These are phyloP conservation scores for Xylariaceae sp. DNA, from an alignment of 2,329 filamentous ascomycete genomes.

Conservation along the genomic window DNA sequence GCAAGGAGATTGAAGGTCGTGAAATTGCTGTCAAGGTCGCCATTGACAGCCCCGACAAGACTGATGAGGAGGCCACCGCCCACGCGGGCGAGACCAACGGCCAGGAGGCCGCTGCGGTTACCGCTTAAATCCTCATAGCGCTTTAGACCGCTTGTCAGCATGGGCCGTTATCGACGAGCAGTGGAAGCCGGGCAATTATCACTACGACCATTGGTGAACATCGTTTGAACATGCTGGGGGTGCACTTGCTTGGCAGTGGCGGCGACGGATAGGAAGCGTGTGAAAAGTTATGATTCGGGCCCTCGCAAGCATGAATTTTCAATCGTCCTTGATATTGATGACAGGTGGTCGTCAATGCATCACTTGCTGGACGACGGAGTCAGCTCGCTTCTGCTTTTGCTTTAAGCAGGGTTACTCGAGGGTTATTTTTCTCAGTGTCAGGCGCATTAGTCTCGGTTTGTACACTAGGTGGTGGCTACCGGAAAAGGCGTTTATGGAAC, in stretches of 20 bases:
- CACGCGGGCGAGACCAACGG: conserved; percentile 41
- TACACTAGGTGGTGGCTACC: conserved; percentile 31
- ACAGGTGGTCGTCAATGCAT: conserved; percentile 22
- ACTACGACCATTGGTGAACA: conserved; percentile 22
- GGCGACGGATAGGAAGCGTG: conserved; percentile 22
- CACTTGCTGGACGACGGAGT: conserved; percentile 22
- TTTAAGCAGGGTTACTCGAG: conserved; percentile 24
- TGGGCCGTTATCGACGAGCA: conserved; percentile 24
- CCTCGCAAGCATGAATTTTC: conserved; percentile 25
- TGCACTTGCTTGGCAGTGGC: conserved; percentile 22
- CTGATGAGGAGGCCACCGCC: conserved; percentile 72
- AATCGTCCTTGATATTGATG: conserved; percentile 28
- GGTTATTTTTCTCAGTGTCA: conserved; percentile 32
- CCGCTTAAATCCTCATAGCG: conserved; percentile 22
- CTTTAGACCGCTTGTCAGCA: conserved; percentile 20
- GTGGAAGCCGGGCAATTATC: conserved; percentile 22
- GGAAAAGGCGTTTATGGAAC: conserved; percentile 28
- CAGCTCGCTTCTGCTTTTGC: conserved; percentile 15
- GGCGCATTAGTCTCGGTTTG: conserved; percentile 30
- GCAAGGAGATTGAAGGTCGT: conserved; percentile 96
- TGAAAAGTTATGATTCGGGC: conserved; percentile 31
- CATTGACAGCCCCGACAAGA: conserved; percentile 98
- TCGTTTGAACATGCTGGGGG: conserved; percentile 23
- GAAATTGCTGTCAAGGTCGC: conserved; percentile 99
- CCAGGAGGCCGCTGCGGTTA: conserved; percentile 35